Percentiles rank a stretch among this genome's conserved stretches.
phyloP scores from a whole-genome alignment of 805 yeast genomes.

The Yamadazyma phyllophila region DNA sequence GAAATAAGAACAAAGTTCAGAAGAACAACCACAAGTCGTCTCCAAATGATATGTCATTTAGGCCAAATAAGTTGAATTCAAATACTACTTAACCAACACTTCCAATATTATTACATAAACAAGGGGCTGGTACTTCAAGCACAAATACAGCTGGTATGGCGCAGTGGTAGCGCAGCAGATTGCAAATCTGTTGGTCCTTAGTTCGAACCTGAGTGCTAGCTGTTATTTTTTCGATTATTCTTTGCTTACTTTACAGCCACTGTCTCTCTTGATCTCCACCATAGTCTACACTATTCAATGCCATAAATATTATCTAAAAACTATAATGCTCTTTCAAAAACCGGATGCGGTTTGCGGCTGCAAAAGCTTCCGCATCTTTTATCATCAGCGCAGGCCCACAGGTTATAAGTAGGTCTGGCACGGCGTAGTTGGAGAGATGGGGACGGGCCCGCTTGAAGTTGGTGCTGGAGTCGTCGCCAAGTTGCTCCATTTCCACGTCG shows the following conservation, averaged over 20 bases:
- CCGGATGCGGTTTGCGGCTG: slow-evolving; percentile 28
- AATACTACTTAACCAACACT: too few species aligned
- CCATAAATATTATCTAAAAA: background rate
- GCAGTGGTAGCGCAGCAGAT: slow-evolving; percentile 99
- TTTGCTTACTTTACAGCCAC: too few species aligned
- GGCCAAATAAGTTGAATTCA: too few species aligned
- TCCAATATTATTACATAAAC: too few species aligned
- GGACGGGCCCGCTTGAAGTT: slow-evolving; percentile 9
- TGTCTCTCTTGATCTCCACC: background rate
- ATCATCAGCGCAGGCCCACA: slow-evolving; percentile 57
- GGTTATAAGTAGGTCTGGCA: slow-evolving; percentile 38
- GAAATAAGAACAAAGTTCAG: too few species aligned
- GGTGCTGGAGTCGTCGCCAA: background rate
- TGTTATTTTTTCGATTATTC: slow-evolving; percentile 43
- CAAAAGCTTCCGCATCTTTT: slow-evolving; percentile 37
- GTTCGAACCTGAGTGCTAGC: slow-evolving; percentile 95
- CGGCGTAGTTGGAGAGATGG: background rate
- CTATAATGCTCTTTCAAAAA: slow-evolving; percentile 9
- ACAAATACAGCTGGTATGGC: slow-evolving; percentile 54
- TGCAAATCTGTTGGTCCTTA: slow-evolving; percentile 98
- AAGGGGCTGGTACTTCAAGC: too few species aligned
- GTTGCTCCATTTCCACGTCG: slow-evolving; percentile 2
- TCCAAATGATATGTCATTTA: too few species aligned
- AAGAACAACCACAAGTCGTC: too few species aligned
- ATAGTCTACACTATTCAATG: background rate